A percentile compares a stretch with the other conserved stretches of the same genome.
Conservation (phyloP, 176 grass and related monocot genomes). For the Phyllostachys edulis region DNA sequence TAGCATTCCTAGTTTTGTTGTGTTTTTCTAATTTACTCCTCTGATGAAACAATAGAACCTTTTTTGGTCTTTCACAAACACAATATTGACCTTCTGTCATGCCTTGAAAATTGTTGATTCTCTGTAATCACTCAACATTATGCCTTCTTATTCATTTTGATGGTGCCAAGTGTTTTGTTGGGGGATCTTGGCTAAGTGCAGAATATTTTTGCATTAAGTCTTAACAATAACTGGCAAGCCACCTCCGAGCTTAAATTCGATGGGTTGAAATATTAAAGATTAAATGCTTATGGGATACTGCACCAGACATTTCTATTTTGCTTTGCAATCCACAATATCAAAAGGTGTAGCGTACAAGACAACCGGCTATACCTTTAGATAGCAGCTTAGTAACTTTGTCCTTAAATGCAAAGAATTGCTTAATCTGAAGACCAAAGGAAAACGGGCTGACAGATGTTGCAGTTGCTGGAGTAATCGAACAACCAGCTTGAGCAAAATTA, state of each 20-base stretch:
- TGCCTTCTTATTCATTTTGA: neutral
- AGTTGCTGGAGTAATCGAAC: conserved; percentile 87
- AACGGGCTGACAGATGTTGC: conserved; percentile 92
- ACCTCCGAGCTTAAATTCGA: neutral
- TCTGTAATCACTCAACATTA: neutral
- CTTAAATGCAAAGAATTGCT: conserved; percentile 91
- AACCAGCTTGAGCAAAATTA: conserved; percentile 96
- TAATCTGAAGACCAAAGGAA: conserved; percentile 82
- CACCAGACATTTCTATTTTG: conserved; percentile 11
- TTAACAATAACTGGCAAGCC: neutral
- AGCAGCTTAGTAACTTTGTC: conserved; percentile 67
- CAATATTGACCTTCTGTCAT: neutral
- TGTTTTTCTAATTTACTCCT: neutral
- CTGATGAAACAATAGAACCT: neutral
- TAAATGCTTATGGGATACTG: conserved; percentile 6
- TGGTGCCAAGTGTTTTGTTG: conserved; percentile 9
- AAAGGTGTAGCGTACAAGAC: conserved; percentile 2
- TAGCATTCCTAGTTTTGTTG: neutral
- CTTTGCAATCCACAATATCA: conserved; percentile 22
- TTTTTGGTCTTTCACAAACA: neutral
- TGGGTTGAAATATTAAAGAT: neutral
- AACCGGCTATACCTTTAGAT: conserved; percentile 49
- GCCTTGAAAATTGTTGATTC: neutral
- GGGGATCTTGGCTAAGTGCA: neutral
- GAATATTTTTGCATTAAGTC: neutral